A percentile compares a stretch with the other conserved stretches of the same genome.
Conservation (phyloP, 768 basidiomycete genomes). For the Xerocomellus amylosporus region DNA sequence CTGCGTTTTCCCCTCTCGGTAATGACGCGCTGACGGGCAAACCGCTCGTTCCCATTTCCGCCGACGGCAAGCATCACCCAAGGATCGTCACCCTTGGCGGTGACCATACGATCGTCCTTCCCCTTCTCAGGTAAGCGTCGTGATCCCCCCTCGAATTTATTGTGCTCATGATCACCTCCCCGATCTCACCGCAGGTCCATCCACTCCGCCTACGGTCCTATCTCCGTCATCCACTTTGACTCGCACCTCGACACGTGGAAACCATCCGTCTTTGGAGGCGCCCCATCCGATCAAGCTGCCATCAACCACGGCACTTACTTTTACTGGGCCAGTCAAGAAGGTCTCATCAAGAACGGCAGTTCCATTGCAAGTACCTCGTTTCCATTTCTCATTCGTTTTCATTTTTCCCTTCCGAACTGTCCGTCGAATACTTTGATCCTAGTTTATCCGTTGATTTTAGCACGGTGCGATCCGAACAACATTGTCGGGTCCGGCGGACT, state of each 20-base stretch:
- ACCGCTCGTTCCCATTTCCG: constrained; percentile 54
- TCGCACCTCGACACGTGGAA: constrained; percentile 83
- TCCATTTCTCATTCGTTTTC: constrained; percentile 21
- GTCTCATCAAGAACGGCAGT: constrained; percentile 70
- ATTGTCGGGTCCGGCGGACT: constrained; percentile 73
- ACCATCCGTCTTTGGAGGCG: constrained; percentile 69
- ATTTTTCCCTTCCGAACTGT: constrained; percentile 9
- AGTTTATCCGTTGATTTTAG: constrained; percentile 58
- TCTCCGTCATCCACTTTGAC: constrained; percentile 85
- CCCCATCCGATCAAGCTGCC: constrained; percentile 66
- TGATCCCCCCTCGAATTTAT: not conserved
- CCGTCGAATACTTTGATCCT: constrained; percentile 62
- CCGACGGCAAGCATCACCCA: constrained; percentile 74
- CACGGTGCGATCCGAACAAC: constrained; percentile 87
- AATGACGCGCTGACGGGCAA: constrained; percentile 61
- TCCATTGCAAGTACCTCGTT: constrained; percentile 75
- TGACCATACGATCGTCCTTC: constrained; percentile 80
- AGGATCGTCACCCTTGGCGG: constrained; percentile 82
- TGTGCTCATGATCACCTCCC: not conserved
- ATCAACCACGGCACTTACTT: constrained; percentile 91
- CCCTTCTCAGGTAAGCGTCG: constrained; percentile 38
- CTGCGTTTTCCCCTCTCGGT: constrained; percentile 58
- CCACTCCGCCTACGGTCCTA: constrained; percentile 71
- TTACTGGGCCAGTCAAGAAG: constrained; percentile 84
- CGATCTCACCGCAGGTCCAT: constrained; percentile 52